phyloP scores from a whole-genome alignment of 1,284 basidiomycete genomes.

The Leccinum fallax region DNA sequence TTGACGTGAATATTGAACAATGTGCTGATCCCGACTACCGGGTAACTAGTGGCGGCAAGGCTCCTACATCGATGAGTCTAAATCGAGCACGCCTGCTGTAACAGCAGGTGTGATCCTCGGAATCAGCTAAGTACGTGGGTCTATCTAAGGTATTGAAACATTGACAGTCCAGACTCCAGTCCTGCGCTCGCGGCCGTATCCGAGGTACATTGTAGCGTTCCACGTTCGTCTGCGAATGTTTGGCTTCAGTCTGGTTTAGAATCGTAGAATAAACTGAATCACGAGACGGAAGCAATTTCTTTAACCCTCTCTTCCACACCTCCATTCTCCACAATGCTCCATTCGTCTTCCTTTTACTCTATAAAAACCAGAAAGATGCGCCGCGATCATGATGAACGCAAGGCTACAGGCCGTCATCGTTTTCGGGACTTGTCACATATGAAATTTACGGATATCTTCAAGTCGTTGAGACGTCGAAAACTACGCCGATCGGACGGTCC shows the following conservation, averaged over 20 bases:
- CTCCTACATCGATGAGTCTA: not conserved
- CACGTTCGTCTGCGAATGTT: not conserved
- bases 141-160: not conserved
- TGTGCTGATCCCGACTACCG: not conserved
- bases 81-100: not conserved
- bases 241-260: conserved; percentile 20
- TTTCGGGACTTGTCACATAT: conserved; percentile 22
- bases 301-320: not conserved
- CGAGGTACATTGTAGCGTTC: not conserved
- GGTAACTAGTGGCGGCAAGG: not conserved
- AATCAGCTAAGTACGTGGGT: not conserved
- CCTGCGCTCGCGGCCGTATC: too few species aligned
- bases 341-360: conserved; percentile 15
- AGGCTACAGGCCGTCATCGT: conserved; percentile 9
- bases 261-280: conserved; percentile 6
- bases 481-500: conserved; percentile 8
- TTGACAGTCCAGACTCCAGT: not conserved
- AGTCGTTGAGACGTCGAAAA: conserved; percentile 24
- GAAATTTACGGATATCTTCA: conserved; percentile 30
- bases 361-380: conserved; percentile 21
- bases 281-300: not conserved
- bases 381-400: conserved; percentile 13
- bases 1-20: not conserved
- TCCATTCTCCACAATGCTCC: conserved; percentile 12
- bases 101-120: not conserved